Evolutionary conservation across 129 eudicot genomes (phyloP), one percentile per base, ranked within the genome.

Genomic region (Helichrysum umbraculigerum): DNA sequence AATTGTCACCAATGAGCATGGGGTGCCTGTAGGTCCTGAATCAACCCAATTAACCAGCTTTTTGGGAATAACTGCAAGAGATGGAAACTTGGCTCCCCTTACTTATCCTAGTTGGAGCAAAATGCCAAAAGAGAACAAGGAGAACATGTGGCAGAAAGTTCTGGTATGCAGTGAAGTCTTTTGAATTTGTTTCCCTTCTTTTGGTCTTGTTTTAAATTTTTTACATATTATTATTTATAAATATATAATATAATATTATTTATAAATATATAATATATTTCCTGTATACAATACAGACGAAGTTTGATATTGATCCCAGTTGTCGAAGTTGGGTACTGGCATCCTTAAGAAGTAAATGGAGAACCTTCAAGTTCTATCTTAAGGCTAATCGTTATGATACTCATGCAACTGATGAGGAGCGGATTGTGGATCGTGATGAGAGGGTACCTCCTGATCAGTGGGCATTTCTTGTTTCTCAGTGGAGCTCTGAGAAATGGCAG

Each of bases 371-470:
- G 79, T 65, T 81, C 6, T 51, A 9, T 30, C 82, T 84, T 22
- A 87, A 87, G 52, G 51, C 66, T 47, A 37, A 66, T 57, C 85
- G 60, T 82, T 87, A 78, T 39, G 71, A 79, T 44, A 72, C 62
- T 56, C 83, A 84, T 65, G 74, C 63, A n/a, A 87, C 88, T 68
- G 78, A 87, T 76, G 85, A 79, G 72, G 85, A 82, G 66, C 80
- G 91, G 47, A 78, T 84, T 67, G 86, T 85, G 6, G 85, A 87
- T 59, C 74, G 85, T 76, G 91, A 87, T 64, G 71, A 73, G 73
- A 78, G 88, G 81, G 91, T 87, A 71, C 84, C 73, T 59, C 91
- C 87, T 20, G 91, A 87, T 72, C 88, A 87, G 78, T 84, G 91
- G 91, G 32, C 78, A 25, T 58, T 56, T 16, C 91, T 87, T 54